Evolutionary conservation across 1,284 basidiomycete species (phyloP).

Genomic region (Mycena sp.): DNA sequence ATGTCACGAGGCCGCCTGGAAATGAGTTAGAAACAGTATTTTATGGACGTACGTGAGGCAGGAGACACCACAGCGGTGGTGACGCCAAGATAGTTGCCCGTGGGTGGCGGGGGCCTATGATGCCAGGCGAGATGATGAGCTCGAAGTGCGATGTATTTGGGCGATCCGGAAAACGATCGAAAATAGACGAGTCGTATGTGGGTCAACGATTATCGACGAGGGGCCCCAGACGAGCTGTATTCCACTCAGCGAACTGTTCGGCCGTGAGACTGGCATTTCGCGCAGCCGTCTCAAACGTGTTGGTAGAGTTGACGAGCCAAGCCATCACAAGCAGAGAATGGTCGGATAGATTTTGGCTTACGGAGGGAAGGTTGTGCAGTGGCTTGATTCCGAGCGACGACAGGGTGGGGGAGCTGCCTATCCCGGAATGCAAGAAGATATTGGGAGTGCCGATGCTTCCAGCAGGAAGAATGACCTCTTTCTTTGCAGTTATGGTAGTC

Average conservation of each 20-base stretch:
- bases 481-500: conserved; percentile 19
- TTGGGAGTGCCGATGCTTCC: conserved; percentile 44
- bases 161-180: conserved; percentile 14
- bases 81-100: background rate
- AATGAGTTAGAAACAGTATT: background rate
- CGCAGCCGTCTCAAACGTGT: conserved; percentile 34
- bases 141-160: conserved; percentile 29
- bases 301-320: conserved; percentile 29
- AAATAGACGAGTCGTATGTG: conserved; percentile 24
- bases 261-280: conserved; percentile 32
- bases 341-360: conserved; percentile 52
- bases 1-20: background rate
- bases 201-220: conserved; percentile 13
- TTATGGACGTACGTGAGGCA: conserved; percentile 3
- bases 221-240: conserved; percentile 15
- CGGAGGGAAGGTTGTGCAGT: conserved; percentile 43
- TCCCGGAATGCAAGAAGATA: conserved; percentile 50
- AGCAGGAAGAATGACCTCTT: conserved; percentile 46
- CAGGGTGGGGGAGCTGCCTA: conserved; percentile 44
- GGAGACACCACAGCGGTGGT: conserved; percentile 9
- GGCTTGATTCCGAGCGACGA: conserved; percentile 40
- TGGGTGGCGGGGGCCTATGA: background rate
- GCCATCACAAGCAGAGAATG: conserved; percentile 35
- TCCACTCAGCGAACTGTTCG: conserved; percentile 22
- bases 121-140: conserved; percentile 19